phyloP scores from a whole-genome alignment of 805 yeast genomes.

The Ogataea polymorpha region DNA sequence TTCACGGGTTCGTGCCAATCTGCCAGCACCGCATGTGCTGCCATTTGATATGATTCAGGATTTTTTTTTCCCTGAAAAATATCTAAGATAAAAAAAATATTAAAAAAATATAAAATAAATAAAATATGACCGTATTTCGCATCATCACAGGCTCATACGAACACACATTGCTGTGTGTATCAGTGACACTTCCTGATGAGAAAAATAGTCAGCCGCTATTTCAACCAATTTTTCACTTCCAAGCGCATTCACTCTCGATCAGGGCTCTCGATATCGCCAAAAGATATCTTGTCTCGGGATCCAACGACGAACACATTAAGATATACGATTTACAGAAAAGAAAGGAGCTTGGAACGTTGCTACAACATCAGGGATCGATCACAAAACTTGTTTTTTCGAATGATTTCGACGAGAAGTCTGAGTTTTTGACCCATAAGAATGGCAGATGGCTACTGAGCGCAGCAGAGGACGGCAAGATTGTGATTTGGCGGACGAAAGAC shows the following conservation, averaged over 20 bases:
- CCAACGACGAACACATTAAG: conserved; percentile 93
- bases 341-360: conserved; percentile 85
- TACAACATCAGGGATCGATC: conserved; percentile 85
- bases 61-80: background rate
- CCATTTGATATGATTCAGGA: no score
- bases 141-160: conserved; percentile 94
- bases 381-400: conserved; percentile 70
- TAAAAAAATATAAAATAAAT: background rate
- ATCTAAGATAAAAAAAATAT: background rate
- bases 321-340: conserved; percentile 92
- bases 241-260: conserved; percentile 88
- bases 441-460: conserved; percentile 91
- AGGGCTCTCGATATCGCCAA: conserved; percentile 79
- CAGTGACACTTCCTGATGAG: conserved; percentile 57
- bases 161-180: conserved; percentile 83
- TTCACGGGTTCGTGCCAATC: no score
- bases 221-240: conserved; percentile 93
- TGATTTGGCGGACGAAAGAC: conserved; percentile 93
- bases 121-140: conserved; percentile 45
- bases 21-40: no score
- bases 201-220: conserved; percentile 57
- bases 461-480: conserved; percentile 84
- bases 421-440: conserved; percentile 35
- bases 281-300: conserved; percentile 86
- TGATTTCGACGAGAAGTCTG: conserved; percentile 36